A percentile compares a stretch with the other conserved stretches of the same genome.
Conservation (phyloP, 2,329 filamentous ascomycete species). For the Cladosporium sp. region DNA sequence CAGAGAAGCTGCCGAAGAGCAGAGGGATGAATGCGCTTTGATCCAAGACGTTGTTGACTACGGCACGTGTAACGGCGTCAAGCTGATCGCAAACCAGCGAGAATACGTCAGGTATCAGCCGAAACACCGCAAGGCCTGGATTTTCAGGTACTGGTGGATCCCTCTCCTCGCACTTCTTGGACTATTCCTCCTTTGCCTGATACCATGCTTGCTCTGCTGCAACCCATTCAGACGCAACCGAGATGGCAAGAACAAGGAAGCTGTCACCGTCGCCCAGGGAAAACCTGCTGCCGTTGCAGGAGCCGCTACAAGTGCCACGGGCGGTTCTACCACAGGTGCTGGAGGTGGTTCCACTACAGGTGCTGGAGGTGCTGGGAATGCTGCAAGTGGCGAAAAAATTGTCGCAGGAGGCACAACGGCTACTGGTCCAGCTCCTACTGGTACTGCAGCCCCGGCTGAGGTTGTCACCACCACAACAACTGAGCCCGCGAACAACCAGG, state of each 20-base stretch:
- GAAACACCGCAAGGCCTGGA: neutral
- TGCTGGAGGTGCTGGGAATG: neutral
- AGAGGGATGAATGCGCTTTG: neutral
- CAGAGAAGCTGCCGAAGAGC: neutral
- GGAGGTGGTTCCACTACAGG: neutral
- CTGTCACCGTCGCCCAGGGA: neutral
- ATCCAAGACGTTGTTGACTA: neutral
- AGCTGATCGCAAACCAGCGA: neutral
- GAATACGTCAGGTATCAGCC: neutral
- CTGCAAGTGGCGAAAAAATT: neutral
- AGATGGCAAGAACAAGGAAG: neutral
- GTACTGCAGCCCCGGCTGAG: neutral
- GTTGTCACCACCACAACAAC: neutral
- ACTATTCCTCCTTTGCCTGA: neutral
- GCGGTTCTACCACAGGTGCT: neutral
- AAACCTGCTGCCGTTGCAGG: neutral
- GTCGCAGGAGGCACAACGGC: neutral
- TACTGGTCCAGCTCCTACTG: neutral
- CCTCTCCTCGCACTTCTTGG: neutral
- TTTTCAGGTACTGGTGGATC: neutral
- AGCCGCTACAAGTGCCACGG: neutral
- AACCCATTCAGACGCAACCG: neutral
- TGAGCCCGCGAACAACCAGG: neutral
- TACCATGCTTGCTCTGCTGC: neutral
- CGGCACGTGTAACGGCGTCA: neutral